phyloP scores from a whole-genome alignment of 345 rosid genomes.

The Linum usitatissimum region DNA sequence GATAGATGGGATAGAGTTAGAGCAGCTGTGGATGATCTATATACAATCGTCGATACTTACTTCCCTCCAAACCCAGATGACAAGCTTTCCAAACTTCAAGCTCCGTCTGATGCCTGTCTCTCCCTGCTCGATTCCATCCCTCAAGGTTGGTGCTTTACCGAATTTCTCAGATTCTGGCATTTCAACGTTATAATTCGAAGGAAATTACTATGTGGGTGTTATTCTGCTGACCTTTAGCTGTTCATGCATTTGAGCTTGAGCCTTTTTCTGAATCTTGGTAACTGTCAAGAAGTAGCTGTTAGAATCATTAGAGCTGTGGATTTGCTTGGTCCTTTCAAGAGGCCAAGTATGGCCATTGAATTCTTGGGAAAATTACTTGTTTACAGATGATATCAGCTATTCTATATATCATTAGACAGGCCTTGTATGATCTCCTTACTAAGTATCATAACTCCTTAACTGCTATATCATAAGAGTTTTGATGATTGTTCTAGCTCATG shows the following conservation, averaged over 20 bases:
- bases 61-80: conserved; percentile 48
- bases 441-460: not conserved
- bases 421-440: not conserved
- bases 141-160: conserved; percentile 24
- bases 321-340: not conserved
- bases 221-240: not conserved
- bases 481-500: not conserved
- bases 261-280: not conserved
- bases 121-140: conserved; percentile 53
- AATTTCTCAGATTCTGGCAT: too few relatives aligned
- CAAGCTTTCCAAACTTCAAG: conserved; percentile 35
- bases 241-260: not conserved
- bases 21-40: conserved; percentile 39
- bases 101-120: conserved; percentile 44
- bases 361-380: too few relatives aligned
- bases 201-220: not conserved
- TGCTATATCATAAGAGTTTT: not conserved
- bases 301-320: not conserved
- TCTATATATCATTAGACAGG: not conserved
- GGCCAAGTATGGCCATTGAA: too few relatives aligned
- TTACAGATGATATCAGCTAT: too few relatives aligned
- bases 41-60: conserved; percentile 43
- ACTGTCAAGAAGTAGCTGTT: not conserved
- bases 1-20: conserved; percentile 28
- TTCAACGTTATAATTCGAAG: too few relatives aligned